phyloP scores from a whole-genome alignment of 176 grass and related monocot species.

The Eragrostis nindensis region DNA sequence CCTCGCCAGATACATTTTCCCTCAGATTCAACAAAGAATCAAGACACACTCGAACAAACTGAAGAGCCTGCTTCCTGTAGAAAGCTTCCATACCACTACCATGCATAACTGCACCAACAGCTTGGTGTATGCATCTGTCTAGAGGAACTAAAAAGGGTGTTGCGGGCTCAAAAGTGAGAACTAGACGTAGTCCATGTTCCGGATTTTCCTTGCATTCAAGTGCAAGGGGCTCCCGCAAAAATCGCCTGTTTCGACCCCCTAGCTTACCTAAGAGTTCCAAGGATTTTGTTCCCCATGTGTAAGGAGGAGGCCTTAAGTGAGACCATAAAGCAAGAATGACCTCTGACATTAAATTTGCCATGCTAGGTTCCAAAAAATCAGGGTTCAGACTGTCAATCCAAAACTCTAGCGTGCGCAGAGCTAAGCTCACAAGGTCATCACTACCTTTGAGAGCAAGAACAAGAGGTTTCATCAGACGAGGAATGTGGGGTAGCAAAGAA shows the following conservation, averaged over 20 bases:
- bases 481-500: constrained; percentile 97
- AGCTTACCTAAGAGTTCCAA: constrained; percentile 95
- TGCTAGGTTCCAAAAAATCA: constrained; percentile 99
- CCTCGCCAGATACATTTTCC: constrained; percentile 83
- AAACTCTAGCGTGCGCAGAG: constrained; percentile 92
- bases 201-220: constrained; percentile 99
- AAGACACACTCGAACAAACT: constrained; percentile 87
- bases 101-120: constrained; percentile 90
- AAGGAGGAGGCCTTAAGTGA: constrained; percentile 89
- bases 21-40: constrained; percentile 82
- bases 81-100: constrained; percentile 81
- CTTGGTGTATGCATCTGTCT: constrained; percentile 91
- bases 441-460: constrained; percentile 95
- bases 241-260: constrained; percentile 91
- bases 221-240: constrained; percentile 82
- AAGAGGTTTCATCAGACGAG: constrained; percentile 94
- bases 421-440: constrained; percentile 94
- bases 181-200: constrained; percentile 91
- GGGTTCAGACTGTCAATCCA: constrained; percentile 99
- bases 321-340: constrained; percentile 99
- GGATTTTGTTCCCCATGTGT: constrained; percentile 89
- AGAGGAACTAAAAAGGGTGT: constrained; percentile 97
- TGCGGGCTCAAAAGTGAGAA: constrained; percentile 97
- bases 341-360: constrained; percentile 98
- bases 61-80: constrained; percentile 93